These are phyloP conservation scores for Debaryomyces fabryi DNA, from an alignment of 1,139 yeast genomes.

Conservation along the genomic window DNA sequence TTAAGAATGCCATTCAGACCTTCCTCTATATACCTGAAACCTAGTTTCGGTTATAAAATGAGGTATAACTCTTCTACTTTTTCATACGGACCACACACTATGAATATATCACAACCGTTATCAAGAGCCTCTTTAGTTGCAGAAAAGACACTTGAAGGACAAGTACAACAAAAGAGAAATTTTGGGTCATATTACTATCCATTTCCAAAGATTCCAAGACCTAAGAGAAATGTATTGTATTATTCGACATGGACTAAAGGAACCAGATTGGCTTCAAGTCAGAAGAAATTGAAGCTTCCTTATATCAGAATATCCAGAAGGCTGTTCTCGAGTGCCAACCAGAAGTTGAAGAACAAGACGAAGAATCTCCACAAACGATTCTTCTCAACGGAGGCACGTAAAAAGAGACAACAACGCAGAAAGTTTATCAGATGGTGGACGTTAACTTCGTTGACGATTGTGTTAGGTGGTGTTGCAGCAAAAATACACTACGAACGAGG, in stretches of 20 bases:
- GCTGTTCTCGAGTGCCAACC: constrained; percentile 43
- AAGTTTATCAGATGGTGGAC: constrained; percentile 71
- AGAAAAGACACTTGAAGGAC: constrained; percentile 28
- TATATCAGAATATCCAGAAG: constrained; percentile 33
- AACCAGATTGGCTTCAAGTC: constrained; percentile 20
- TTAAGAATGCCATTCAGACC: constrained; percentile 29
- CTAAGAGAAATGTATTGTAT: constrained; percentile 60
- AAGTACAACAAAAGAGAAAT: constrained; percentile 23
- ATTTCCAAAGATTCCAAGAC: constrained; percentile 66
- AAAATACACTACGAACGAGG: constrained; percentile 48
- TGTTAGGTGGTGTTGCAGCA: constrained; percentile 66
- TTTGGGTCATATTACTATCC: constrained; percentile 40
- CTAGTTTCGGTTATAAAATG: constrained; percentile 13
- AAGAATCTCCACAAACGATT: constrained; percentile 42
- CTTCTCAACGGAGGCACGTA: constrained; percentile 48
- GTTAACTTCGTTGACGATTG: constrained; percentile 62
- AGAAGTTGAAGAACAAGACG: constrained; percentile 39
- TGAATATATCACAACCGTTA: constrained; percentile 47
- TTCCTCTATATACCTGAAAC: constrained; percentile 19
- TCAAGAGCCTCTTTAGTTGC: constrained; percentile 46
- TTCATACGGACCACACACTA: constrained; percentile 27
- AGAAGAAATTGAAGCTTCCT: constrained; percentile 27
- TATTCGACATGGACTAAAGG: constrained; percentile 48
- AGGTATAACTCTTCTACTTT: constrained; percentile 21
- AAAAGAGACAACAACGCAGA: constrained; percentile 47